Percentiles rank a stretch among this genome's conserved stretches.
Conservation (phyloP, 306 rosid species). For the Potentilla sterilis region DNA sequence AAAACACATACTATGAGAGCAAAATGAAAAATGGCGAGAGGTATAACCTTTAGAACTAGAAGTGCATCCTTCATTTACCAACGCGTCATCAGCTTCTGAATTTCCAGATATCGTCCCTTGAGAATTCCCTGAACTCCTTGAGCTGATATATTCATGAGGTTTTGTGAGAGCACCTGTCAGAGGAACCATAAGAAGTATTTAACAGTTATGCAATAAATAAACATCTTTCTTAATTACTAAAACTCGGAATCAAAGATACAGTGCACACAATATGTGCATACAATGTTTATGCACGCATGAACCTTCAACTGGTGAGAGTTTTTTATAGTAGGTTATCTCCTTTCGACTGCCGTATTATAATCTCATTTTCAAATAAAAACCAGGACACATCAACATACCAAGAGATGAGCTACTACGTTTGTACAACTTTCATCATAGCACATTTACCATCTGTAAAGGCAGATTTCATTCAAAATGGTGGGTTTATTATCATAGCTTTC, state of each 20-base stretch:
- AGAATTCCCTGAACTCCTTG: slow-evolving; percentile 41
- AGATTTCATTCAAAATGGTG: not conserved
- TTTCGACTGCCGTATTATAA: not conserved
- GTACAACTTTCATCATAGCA: not conserved
- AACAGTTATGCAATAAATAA: slow-evolving; percentile 18
- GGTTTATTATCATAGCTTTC: not conserved
- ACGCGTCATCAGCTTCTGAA: slow-evolving; percentile 40
- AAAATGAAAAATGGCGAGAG: slow-evolving; percentile 6
- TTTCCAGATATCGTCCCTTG: slow-evolving; percentile 39
- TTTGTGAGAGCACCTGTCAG: slow-evolving; percentile 47
- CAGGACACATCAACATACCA: not conserved
- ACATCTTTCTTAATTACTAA: not conserved
- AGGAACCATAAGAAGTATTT: slow-evolving; percentile 25
- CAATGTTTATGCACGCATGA: not conserved
- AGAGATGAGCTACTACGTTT: not conserved
- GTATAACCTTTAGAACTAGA: slow-evolving; percentile 51
- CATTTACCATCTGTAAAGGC: not conserved
- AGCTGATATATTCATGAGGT: slow-evolving; percentile 40
- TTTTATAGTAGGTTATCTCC: slow-evolving; percentile 2
- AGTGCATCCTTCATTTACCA: slow-evolving; percentile 44
- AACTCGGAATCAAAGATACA: not conserved
- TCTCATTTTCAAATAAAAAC: not conserved
- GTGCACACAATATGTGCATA: not conserved
- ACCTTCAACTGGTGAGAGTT: not conserved
- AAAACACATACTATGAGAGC: not conserved